A percentile compares a stretch with the other conserved stretches of the same genome.
These are phyloP conservation scores for Chalciporus sphaerocephalus DNA, from an alignment of 768 basidiomycete genomes.

Conservation along the genomic window DNA sequence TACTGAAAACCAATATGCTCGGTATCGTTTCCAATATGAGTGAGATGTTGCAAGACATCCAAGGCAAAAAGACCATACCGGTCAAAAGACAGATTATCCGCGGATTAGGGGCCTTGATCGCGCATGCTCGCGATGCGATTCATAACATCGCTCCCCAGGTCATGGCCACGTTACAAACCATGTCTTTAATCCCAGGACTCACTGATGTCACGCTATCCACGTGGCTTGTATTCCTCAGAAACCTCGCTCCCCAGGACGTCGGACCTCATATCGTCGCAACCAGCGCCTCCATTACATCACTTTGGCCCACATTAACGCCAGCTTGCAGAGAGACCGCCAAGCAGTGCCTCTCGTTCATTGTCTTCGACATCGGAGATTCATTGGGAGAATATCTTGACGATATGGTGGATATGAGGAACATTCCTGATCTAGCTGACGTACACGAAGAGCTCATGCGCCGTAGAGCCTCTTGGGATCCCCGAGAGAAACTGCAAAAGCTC, in stretches of 20 bases:
- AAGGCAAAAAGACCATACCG: constrained; percentile 65
- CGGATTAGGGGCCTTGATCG: constrained; percentile 70
- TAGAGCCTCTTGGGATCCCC: constrained; percentile 49
- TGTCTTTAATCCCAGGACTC: constrained; percentile 69
- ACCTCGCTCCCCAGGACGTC: constrained; percentile 63
- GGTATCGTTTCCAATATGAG: constrained; percentile 83
- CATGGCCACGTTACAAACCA: constrained; percentile 93
- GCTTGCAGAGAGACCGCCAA: constrained; percentile 50
- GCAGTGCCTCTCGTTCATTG: constrained; percentile 62
- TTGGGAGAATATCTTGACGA: constrained; percentile 63
- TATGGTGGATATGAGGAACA: constrained; percentile 69
- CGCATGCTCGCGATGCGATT: constrained; percentile 65
- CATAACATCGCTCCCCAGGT: constrained; percentile 85
- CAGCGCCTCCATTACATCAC: constrained; percentile 74
- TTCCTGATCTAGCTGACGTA: constrained; percentile 57
- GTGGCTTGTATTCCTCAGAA: constrained; percentile 75
- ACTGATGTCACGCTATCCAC: constrained; percentile 73
- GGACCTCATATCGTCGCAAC: constrained; percentile 84
- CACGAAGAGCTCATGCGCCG: constrained; percentile 39
- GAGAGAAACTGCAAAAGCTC: constrained; percentile 56
- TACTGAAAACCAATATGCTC: constrained; percentile 74
- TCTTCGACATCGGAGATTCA: constrained; percentile 55
- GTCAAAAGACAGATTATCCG: constrained; percentile 76
- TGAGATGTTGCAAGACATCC: constrained; percentile 79
- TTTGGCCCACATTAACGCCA: constrained; percentile 64